Evolutionary conservation across 1,139 yeast genomes (phyloP), one percentile per base, ranked within the genome.

Genomic region (Saccharomycopsis crataegensis): DNA sequence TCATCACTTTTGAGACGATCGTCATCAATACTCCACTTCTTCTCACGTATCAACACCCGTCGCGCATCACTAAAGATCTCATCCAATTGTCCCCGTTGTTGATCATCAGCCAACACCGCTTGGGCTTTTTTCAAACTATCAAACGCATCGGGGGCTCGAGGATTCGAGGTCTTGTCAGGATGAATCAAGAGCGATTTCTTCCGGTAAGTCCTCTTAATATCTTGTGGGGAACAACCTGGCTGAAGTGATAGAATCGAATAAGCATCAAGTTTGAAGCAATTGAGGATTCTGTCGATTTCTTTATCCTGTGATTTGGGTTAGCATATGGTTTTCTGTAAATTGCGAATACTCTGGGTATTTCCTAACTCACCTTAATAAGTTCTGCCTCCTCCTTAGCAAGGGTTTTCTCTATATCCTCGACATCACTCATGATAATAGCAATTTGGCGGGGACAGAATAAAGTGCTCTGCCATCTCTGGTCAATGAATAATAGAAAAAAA

Each of bases 111-210:
- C 7, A 62, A 55, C 1, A 59, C 61, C 2, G 47, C 50, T 22
- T 67, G 63, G 1, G 67, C 64, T 52, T 70, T 72, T 56, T 76
- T 76, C 43, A 78, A 62, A 46, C 71, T 59, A 61, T 82, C 86
- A 63, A 84, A 84, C 1, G 90, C 89, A 44, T 69, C 74, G 0
- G 86, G 79, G 0, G 89, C 88, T 17, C 71, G 67, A 0, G 71
- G 67, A 60, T 83, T 78, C 48, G 69, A 65, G 1, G 80, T 74
- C 61, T 82, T 83, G 63, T 84, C 91, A 0, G 91, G 91, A 64
- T 84, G 91, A 42, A 84, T 79, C 57, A 82, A 65, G 44, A 83
- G 67, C 8, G 88, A 80, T 64, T 80, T 82, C 65, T 74, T 76
- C 41, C 89, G 67, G 62, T 76, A 84, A 44, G 70, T 62, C 57